Conservation (phyloP, 2,329 filamentous ascomycete genomes). For the Cercospora canescens region DNA sequence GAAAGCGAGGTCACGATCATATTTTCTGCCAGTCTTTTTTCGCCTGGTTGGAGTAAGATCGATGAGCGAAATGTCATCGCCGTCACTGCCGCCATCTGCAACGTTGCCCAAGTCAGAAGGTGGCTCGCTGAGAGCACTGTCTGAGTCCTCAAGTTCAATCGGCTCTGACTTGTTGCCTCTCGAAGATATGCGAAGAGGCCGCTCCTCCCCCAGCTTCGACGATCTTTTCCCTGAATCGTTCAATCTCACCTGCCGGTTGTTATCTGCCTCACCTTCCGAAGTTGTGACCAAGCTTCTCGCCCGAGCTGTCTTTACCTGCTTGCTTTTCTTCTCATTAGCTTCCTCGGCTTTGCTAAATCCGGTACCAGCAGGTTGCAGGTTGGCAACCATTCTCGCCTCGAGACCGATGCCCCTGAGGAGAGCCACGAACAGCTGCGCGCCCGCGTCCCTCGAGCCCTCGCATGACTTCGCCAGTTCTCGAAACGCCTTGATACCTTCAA, state of each 20-base stretch:
- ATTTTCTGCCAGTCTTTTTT: constrained; percentile 51
- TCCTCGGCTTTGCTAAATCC: constrained; percentile 89
- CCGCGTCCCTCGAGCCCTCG: constrained; percentile 81
- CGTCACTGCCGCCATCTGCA: constrained; percentile 44
- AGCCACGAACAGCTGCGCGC: constrained; percentile 86
- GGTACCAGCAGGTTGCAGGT: constrained; percentile 82
- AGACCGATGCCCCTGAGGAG: constrained; percentile 77
- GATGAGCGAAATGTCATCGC: constrained; percentile 61
- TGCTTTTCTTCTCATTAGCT: constrained; percentile 55
- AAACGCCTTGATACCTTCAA: constrained; percentile 68
- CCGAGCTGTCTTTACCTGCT: constrained; percentile 28
- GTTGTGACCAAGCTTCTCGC: neutral
- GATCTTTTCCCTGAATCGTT: constrained; percentile 20
- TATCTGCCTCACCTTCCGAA: constrained; percentile 15
- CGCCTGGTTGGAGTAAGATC: constrained; percentile 53
- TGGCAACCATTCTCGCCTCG: constrained; percentile 80
- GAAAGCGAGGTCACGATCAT: constrained; percentile 75
- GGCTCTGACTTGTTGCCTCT: constrained; percentile 38
- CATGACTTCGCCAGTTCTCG: constrained; percentile 67
- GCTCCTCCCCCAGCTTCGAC: constrained; percentile 16
- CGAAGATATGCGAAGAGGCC: constrained; percentile 28
- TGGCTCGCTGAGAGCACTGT: constrained; percentile 45
- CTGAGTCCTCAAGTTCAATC: constrained; percentile 52
- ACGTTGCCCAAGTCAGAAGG: constrained; percentile 41
- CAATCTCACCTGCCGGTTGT: constrained; percentile 16